Percentiles rank a stretch among this genome's conserved stretches.
These are phyloP conservation scores for Rhododendron simsii DNA, from an alignment of 148 eudicot species.

Conservation along the genomic window DNA sequence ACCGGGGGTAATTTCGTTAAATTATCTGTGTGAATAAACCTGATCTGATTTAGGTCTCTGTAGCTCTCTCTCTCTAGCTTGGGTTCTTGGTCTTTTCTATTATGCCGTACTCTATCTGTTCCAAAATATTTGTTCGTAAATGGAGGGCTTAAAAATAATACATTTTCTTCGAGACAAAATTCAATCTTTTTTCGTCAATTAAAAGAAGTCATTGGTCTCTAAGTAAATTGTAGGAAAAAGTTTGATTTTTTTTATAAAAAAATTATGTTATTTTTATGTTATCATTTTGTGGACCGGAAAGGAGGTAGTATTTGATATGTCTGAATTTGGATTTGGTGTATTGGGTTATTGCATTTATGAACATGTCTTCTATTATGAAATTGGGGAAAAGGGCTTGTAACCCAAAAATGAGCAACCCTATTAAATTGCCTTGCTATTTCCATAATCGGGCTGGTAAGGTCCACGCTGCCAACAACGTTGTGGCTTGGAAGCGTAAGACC, in stretches of 20 bases:
- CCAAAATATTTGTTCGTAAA: too few relatives aligned
- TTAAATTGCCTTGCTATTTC: constrained; percentile 31
- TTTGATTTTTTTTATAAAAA: too few relatives aligned
- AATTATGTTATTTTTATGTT: too few relatives aligned
- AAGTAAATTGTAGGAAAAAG: too few relatives aligned
- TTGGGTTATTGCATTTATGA: background rate
- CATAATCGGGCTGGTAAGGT: constrained; percentile 41
- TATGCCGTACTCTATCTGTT: background rate
- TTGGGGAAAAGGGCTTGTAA: constrained; percentile 53
- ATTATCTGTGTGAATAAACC: background rate
- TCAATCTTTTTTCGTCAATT: too few relatives aligned
- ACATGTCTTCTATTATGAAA: constrained; percentile 27
- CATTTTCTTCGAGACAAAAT: too few relatives aligned
- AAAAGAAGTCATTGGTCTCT: too few relatives aligned
- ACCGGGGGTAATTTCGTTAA: background rate
- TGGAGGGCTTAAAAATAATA: too few relatives aligned
- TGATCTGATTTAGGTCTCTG: constrained; percentile 1
- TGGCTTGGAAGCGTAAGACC: too few relatives aligned
- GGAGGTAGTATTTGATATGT: too few relatives aligned
- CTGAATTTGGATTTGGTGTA: background rate
- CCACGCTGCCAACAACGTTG: constrained; percentile 21
- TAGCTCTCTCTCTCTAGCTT: too few relatives aligned
- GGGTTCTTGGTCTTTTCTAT: background rate
- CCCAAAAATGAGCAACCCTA: constrained; percentile 39
- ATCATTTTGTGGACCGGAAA: too few relatives aligned